Percentiles rank a stretch among this genome's conserved stretches.
phyloP scores from a whole-genome alignment of 768 basidiomycete species.

The Suillus americanus region DNA sequence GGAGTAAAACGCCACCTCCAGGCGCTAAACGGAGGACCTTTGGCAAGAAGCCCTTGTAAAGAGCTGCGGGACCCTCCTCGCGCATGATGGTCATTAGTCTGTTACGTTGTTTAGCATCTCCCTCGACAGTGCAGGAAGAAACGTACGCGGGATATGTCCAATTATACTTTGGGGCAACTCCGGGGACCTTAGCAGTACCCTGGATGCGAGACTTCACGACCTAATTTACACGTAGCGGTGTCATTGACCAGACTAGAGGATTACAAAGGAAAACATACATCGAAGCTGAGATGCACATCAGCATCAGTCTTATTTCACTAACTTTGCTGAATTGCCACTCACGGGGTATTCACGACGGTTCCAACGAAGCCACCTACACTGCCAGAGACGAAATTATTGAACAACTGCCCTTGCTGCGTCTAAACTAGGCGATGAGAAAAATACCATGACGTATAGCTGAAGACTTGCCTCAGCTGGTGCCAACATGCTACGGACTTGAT shows the following conservation, averaged over 20 bases:
- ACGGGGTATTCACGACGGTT: slow-evolving; percentile 92
- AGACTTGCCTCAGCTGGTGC: slow-evolving; percentile 78
- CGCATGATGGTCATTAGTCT: slow-evolving; percentile 74
- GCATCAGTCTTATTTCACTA: slow-evolving; percentile 11
- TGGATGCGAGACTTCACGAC: slow-evolving; percentile 98
- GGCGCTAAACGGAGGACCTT: slow-evolving; percentile 95
- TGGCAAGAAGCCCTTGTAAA: slow-evolving; percentile 95
- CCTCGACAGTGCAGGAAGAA: slow-evolving; percentile 1
- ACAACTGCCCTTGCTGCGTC: slow-evolving; percentile 66
- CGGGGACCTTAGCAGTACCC: slow-evolving; percentile 60
- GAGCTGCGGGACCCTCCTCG: slow-evolving; percentile 81
- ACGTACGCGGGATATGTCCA: slow-evolving; percentile 88
- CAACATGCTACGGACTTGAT: slow-evolving; percentile 74
- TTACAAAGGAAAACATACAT: slow-evolving; percentile 32
- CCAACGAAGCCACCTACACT: slow-evolving; percentile 87
- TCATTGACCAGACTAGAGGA: background rate
- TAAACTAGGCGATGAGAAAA: slow-evolving; percentile 25
- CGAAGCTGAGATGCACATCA: slow-evolving; percentile 49
- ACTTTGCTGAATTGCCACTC: slow-evolving; percentile 23
- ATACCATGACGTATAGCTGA: background rate
- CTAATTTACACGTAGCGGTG: slow-evolving; percentile 35
- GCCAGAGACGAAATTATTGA: slow-evolving; percentile 94
- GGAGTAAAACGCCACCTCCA: slow-evolving; percentile 89
- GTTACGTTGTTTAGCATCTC: slow-evolving; percentile 2
- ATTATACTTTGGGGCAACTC: slow-evolving; percentile 83